Evolutionary conservation across 495 filamentous ascomycete genomes (phyloP).

Genomic region (Platismatia glauca): DNA sequence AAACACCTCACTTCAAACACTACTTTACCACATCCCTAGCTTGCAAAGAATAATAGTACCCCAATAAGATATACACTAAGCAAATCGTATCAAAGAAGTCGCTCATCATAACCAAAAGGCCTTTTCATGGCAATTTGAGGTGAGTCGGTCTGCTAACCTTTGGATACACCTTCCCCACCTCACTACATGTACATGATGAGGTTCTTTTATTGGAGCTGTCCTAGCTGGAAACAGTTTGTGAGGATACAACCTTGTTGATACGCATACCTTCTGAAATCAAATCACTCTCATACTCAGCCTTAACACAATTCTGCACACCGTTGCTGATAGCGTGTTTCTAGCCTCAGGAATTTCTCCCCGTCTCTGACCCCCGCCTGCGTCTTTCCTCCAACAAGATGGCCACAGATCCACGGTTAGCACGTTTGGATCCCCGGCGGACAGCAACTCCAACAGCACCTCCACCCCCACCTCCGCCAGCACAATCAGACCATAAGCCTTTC

Average conservation of each 20-base stretch:
- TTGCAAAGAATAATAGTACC: not conserved
- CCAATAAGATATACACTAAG: too few relatives aligned
- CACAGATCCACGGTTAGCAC: slow-evolving; percentile 19
- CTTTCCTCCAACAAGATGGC: slow-evolving; percentile 16
- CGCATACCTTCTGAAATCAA: slow-evolving; percentile 31
- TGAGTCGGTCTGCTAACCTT: not conserved
- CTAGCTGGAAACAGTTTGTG: slow-evolving; percentile 46
- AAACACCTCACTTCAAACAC: not conserved
- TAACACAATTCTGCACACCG: not conserved
- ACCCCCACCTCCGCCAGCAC: slow-evolving; percentile 39
- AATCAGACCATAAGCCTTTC: slow-evolving; percentile 22
- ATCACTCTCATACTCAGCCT: too few relatives aligned
- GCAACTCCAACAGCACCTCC: slow-evolving; percentile 43
- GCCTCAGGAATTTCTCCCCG: not conserved
- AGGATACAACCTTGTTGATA: slow-evolving; percentile 42
- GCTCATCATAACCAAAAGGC: not conserved
- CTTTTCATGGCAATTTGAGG: not conserved
- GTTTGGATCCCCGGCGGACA: slow-evolving; percentile 42
- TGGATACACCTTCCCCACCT: not conserved
- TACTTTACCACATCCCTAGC: not conserved
- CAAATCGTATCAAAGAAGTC: not conserved
- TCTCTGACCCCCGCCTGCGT: not conserved
- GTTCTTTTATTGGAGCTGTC: slow-evolving; percentile 97
- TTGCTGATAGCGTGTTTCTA: slow-evolving; percentile 15
- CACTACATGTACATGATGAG: slow-evolving; percentile 54